These are phyloP conservation scores for Citeromyces hawaiiensis DNA, from an alignment of 1,139 yeast species.

Conservation along the genomic window DNA sequence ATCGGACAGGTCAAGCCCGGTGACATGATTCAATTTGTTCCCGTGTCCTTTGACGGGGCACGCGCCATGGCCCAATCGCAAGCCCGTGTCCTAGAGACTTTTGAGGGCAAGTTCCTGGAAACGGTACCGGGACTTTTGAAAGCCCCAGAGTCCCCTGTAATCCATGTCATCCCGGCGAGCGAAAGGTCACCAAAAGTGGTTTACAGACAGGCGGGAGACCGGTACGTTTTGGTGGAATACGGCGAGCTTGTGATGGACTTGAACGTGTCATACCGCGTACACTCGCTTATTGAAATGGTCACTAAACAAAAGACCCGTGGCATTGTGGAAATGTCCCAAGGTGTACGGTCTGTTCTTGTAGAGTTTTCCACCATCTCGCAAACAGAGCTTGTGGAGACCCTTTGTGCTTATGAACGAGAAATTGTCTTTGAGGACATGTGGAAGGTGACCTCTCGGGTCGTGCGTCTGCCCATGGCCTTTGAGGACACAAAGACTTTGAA, in stretches of 20 bases:
- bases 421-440: slow-evolving; percentile 65
- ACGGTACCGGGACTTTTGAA: slow-evolving; percentile 20
- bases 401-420: slow-evolving; percentile 65
- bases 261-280: slow-evolving; percentile 74
- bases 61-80: slow-evolving; percentile 45
- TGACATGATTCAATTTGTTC: slow-evolving; percentile 68
- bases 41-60: slow-evolving; percentile 60
- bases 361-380: slow-evolving; percentile 65
- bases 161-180: slow-evolving; percentile 31
- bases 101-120: slow-evolving; percentile 13
- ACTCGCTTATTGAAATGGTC: slow-evolving; percentile 67
- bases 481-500: slow-evolving; percentile 82
- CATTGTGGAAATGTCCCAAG: slow-evolving; percentile 90
- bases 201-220: slow-evolving; percentile 95
- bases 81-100: slow-evolving; percentile 24
- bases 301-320: slow-evolving; percentile 54
- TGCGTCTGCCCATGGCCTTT: slow-evolving; percentile 90
- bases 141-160: slow-evolving; percentile 47
- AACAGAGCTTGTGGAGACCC: slow-evolving; percentile 40
- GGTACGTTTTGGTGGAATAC: slow-evolving; percentile 81
- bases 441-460: slow-evolving; percentile 71
- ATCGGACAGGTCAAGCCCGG: slow-evolving; percentile 97
- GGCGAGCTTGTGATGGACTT: slow-evolving; percentile 84
- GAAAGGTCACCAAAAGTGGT: slow-evolving; percentile 56
- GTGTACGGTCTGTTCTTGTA: slow-evolving; percentile 87